Evolutionary conservation across 2,329 filamentous ascomycete species (phyloP).

Genomic region (Phialophora verrucosa): DNA sequence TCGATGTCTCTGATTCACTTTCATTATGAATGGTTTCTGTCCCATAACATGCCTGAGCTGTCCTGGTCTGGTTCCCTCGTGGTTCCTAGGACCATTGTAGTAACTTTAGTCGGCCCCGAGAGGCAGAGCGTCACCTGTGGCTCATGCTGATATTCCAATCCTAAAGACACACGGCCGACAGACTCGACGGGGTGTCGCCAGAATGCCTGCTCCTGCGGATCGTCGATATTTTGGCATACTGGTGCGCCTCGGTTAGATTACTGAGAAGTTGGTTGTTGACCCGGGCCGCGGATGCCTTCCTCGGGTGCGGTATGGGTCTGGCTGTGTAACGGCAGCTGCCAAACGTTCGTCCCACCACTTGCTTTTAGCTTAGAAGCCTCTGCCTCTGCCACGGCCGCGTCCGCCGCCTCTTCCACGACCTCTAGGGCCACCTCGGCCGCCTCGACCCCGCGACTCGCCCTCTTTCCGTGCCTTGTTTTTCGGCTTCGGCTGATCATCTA

Average conservation of each 20-base stretch:
- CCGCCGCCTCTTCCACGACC: conserved; percentile 61
- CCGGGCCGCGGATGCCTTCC: background rate
- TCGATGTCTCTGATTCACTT: background rate
- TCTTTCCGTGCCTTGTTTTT: conserved; percentile 98
- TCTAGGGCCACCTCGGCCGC: conserved; percentile 51
- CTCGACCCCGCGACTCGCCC: conserved; percentile 55
- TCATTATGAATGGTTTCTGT: background rate
- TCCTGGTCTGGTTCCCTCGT: background rate
- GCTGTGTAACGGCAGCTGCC: background rate
- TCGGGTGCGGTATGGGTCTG: background rate
- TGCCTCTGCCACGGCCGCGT: conserved; percentile 59
- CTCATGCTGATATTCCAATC: background rate
- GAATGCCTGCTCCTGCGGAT: background rate
- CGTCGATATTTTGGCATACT: background rate
- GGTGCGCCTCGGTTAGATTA: background rate
- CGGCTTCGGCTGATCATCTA: conserved; percentile 96
- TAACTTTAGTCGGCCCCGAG: background rate
- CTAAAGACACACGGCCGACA: background rate
- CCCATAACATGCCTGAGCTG: background rate
- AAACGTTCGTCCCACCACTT: background rate
- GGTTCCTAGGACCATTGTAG: background rate
- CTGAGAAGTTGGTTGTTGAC: background rate
- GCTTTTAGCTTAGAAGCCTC: conserved; percentile 45
- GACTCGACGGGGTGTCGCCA: background rate
- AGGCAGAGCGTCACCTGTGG: background rate